phyloP scores from a whole-genome alignment of 2,329 filamentous ascomycete genomes.

The Diaporthe humulicola region DNA sequence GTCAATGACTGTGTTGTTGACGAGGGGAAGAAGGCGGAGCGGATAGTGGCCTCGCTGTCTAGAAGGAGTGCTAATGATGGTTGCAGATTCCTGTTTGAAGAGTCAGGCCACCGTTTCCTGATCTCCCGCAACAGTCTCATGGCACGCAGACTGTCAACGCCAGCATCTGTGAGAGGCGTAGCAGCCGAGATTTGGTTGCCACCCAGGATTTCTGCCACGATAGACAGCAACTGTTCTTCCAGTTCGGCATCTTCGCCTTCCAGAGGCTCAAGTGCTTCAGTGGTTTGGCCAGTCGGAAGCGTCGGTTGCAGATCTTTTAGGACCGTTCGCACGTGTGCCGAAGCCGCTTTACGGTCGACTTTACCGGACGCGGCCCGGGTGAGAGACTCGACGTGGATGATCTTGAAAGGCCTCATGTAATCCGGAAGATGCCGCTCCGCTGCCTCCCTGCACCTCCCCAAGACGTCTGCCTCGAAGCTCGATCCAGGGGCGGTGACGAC shows the following conservation, averaged over 20 bases:
- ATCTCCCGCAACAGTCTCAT: constrained; percentile 46
- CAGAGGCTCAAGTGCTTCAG: constrained; percentile 7
- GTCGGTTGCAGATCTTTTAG: not conserved
- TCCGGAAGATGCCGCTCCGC: constrained; percentile 69
- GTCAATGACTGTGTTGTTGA: not conserved
- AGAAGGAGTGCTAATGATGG: constrained; percentile 45
- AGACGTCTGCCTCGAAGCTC: constrained; percentile 46
- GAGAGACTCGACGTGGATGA: constrained; percentile 63
- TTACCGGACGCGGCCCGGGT: constrained; percentile 73
- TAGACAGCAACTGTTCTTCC: constrained; percentile 30
- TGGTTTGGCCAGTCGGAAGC: not conserved
- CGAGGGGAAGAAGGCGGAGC: constrained; percentile 42
- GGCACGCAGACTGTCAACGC: constrained; percentile 52
- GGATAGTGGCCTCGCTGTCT: constrained; percentile 45
- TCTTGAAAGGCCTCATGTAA: constrained; percentile 72
- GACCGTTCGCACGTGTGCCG: constrained; percentile 2
- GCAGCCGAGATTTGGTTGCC: constrained; percentile 23
- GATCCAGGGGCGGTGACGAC: constrained; percentile 58
- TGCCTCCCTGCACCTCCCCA: constrained; percentile 44
- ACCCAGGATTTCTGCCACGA: constrained; percentile 19
- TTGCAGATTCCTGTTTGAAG: constrained; percentile 32
- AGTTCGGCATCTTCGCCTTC: constrained; percentile 28
- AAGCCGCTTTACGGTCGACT: constrained; percentile 62
- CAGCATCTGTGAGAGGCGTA: constrained; percentile 40
- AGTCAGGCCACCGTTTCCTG: constrained; percentile 42